These are phyloP conservation scores for Lanmaoa pseudosensibilis DNA, from an alignment of 768 basidiomycete species.

Conservation along the genomic window DNA sequence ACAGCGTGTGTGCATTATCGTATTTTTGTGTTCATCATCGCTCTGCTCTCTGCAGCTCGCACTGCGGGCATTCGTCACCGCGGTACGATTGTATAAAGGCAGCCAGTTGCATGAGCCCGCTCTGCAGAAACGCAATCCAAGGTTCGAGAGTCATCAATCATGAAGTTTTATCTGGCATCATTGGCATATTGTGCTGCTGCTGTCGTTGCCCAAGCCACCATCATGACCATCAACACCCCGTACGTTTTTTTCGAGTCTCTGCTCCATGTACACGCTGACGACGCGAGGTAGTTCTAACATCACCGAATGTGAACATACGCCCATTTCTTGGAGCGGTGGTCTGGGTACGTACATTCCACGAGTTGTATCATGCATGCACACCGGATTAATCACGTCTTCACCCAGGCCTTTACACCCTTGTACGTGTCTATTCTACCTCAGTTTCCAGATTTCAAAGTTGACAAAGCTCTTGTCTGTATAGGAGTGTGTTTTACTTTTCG, in stretches of 20 bases:
- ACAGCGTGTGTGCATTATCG: not conserved
- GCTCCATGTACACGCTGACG: not conserved
- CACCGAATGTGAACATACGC: not conserved
- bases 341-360: not conserved
- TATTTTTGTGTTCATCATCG: not conserved
- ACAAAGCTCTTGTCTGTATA: slow-evolving; percentile 32
- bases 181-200: not conserved
- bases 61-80: not conserved
- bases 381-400: not conserved
- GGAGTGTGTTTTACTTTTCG: slow-evolving; percentile 16
- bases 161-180: not conserved
- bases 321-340: not conserved
- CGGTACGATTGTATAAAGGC: not conserved
- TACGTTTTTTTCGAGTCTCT: not conserved
- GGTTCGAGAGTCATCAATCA: not conserved
- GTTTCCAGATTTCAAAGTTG: not conserved
- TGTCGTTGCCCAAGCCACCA: not conserved
- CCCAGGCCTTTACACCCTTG: slow-evolving; percentile 51
- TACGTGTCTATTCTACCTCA: slow-evolving; percentile 32
- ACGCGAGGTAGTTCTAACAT: not conserved
- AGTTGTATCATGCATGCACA: no score
- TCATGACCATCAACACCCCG: not conserved
- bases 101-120: not conserved
- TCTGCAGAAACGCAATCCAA: not conserved
- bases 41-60: not conserved